These are phyloP conservation scores for Dovyalis caffra DNA, from an alignment of 345 rosid species.

Conservation along the genomic window DNA sequence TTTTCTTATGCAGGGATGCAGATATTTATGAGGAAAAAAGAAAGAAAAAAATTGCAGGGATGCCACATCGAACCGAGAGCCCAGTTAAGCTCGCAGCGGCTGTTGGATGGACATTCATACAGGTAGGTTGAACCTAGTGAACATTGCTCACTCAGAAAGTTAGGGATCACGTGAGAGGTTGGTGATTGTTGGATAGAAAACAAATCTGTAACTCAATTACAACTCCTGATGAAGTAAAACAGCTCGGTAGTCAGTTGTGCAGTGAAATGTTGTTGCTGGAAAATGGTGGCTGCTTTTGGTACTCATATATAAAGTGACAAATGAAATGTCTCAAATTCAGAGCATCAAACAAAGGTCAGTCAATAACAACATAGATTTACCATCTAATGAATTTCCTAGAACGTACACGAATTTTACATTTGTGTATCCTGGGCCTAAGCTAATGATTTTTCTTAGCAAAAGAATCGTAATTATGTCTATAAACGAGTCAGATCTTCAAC, in stretches of 20 bases:
- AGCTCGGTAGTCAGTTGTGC: neutral
- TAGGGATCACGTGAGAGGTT: neutral
- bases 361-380: neutral
- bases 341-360: neutral
- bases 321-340: neutral
- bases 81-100: neutral
- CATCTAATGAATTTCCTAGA: neutral
- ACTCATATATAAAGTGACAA: neutral
- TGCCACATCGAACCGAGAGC: neutral
- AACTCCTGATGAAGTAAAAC: neutral
- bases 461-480: neutral
- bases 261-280: neutral
- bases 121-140: neutral
- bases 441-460: neutral
- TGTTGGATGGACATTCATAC: neutral
- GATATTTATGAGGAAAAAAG: neutral
- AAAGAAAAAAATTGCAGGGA: no score
- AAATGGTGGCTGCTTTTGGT: conserved; percentile 2
- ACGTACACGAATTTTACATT: neutral
- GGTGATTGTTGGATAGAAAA: neutral
- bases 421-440: neutral
- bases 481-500: conserved; percentile 29
- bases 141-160: no score
- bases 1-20: neutral
- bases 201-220: neutral